phyloP scores from a whole-genome alignment of 179 eudicot species.

The Nepenthes alata region DNA sequence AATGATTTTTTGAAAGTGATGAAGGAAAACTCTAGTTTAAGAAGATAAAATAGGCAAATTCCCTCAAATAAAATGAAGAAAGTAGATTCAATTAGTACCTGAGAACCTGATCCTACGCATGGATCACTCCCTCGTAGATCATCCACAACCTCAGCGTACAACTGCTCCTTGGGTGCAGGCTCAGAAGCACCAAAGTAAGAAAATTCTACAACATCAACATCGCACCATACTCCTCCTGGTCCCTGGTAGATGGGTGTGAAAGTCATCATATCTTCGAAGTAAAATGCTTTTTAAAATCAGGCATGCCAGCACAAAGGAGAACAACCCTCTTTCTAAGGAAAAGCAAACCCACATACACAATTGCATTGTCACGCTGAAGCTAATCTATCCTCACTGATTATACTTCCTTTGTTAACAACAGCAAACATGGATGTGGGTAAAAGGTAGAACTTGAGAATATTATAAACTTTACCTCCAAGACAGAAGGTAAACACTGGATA shows the following conservation, averaged over 20 bases:
- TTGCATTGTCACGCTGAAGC: neutral
- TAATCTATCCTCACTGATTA: neutral
- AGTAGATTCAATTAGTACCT: slow-evolving; percentile 31
- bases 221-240: slow-evolving; percentile 98
- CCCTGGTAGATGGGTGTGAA: slow-evolving; percentile 30
- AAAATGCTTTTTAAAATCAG: too few relatives aligned
- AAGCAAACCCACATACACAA: neutral
- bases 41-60: neutral
- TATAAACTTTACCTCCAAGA: slow-evolving; percentile 55
- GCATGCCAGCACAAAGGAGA: neutral
- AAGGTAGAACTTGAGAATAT: neutral
- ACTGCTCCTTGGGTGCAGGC: slow-evolving; percentile 86
- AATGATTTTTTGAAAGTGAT: too few relatives aligned
- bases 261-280: neutral
- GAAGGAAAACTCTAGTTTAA: neutral
- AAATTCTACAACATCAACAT: slow-evolving; percentile 91
- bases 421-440: neutral
- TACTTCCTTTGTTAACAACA: neutral
- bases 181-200: slow-evolving; percentile 97
- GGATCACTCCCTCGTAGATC: slow-evolving; percentile 91
- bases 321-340: neutral
- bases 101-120: slow-evolving; percentile 90
- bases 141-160: slow-evolving; percentile 89
- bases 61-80: neutral
- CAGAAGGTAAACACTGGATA: slow-evolving; percentile 81